Conservation (phyloP, 2,329 filamentous ascomycete species). For the Epichloe amarillans region DNA sequence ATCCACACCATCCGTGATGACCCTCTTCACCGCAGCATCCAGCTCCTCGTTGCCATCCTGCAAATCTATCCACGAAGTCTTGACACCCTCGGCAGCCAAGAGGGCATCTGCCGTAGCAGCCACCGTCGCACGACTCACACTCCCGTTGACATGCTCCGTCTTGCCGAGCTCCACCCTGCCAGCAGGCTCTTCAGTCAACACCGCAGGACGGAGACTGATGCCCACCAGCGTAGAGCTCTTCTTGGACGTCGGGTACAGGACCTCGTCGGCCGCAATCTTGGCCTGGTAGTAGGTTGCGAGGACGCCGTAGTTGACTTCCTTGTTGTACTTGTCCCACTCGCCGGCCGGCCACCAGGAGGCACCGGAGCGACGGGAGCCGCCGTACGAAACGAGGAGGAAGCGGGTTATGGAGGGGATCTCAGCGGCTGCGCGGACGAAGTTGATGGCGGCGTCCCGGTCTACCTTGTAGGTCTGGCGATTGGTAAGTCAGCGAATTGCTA, state of each 20-base stretch:
- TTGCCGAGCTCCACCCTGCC: conserved; percentile 35
- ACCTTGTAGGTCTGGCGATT: conserved; percentile 36
- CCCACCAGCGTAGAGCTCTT: conserved; percentile 29
- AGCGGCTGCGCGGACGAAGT: conserved; percentile 47
- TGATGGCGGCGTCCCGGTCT: conserved; percentile 49
- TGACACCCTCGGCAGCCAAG: conserved; percentile 33
- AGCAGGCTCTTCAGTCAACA: conserved; percentile 34
- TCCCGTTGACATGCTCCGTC: conserved; percentile 25
- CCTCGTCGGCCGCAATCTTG: conserved; percentile 47
- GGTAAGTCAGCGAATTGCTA: background rate
- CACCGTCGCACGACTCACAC: conserved; percentile 43
- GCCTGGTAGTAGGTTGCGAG: conserved; percentile 45
- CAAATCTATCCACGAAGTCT: conserved; percentile 41
- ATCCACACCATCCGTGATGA: conserved; percentile 36
- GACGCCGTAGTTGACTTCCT: conserved; percentile 22
- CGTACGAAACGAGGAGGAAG: conserved; percentile 53
- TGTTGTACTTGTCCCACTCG: conserved; percentile 33
- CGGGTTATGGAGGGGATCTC: conserved; percentile 39
- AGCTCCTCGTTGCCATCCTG: conserved; percentile 38
- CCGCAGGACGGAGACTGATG: conserved; percentile 40
- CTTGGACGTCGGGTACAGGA: conserved; percentile 34
- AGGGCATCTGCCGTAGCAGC: conserved; percentile 43
- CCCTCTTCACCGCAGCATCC: conserved; percentile 32
- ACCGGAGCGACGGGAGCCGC: conserved; percentile 35
- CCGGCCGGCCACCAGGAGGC: conserved; percentile 44